These are phyloP conservation scores for Xylariaceae sp. DNA, from an alignment of 2,329 filamentous ascomycete species.

Conservation along the genomic window DNA sequence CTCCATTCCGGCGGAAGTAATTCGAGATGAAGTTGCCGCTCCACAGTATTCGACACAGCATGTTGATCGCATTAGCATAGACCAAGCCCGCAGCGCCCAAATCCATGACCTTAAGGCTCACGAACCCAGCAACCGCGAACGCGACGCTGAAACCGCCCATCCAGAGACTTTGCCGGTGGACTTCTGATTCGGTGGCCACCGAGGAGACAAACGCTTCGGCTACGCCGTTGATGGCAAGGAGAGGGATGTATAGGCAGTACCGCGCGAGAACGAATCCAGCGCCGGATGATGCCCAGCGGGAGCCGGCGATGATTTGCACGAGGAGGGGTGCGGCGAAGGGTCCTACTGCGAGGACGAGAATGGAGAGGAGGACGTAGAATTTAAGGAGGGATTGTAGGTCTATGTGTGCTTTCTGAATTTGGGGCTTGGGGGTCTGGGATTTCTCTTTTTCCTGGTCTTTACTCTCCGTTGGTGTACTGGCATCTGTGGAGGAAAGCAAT, in stretches of 20 bases:
- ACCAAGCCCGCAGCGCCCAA: constrained; percentile 80
- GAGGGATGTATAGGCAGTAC: constrained; percentile 91
- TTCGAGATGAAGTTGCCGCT: constrained; percentile 67
- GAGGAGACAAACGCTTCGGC: constrained; percentile 90
- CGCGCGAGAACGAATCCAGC: constrained; percentile 71
- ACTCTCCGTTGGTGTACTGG: constrained; percentile 17
- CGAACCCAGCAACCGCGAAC: constrained; percentile 72
- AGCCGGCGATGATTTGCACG: constrained; percentile 72
- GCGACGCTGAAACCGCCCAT: constrained; percentile 79
- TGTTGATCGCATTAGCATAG: constrained; percentile 84
- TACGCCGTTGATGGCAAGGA: constrained; percentile 88
- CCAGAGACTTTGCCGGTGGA: constrained; percentile 75
- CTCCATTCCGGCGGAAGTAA: constrained; percentile 55
- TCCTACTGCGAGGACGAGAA: constrained; percentile 66
- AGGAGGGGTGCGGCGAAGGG: constrained; percentile 73
- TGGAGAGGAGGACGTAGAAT: constrained; percentile 71
- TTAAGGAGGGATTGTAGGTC: constrained; percentile 65
- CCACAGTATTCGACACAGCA: constrained; percentile 82
- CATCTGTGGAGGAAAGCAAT: constrained; percentile 52
- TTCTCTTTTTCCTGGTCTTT: background rate
- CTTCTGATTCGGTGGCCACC: constrained; percentile 71
- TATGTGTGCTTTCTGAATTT: constrained; percentile 40
- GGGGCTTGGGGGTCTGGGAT: constrained; percentile 14
- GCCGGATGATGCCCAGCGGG: constrained; percentile 70
- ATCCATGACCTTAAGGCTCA: constrained; percentile 67